These are phyloP conservation scores for Drechslerella coelobrocha DNA, from an alignment of 2,329 filamentous ascomycete genomes.

Conservation along the genomic window DNA sequence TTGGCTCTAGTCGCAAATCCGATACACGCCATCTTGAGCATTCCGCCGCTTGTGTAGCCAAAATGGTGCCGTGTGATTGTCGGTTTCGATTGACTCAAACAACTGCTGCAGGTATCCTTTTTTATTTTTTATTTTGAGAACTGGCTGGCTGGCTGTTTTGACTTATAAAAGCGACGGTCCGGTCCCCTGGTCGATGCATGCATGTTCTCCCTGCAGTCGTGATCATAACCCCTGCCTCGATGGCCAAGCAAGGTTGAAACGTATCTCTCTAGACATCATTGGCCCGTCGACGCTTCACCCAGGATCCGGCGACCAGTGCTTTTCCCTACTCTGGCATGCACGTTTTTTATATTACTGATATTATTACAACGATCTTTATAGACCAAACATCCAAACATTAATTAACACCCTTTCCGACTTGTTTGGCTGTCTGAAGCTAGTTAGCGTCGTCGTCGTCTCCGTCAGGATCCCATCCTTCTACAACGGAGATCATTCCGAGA, in stretches of 20 bases:
- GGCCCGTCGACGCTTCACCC: no score
- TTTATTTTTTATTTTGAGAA: background rate
- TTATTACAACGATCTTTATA: background rate
- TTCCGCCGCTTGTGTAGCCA: no score
- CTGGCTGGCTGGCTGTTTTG: background rate
- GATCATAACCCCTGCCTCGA: no score
- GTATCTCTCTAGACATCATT: no score
- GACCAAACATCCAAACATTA: background rate
- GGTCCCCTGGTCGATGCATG: no score
- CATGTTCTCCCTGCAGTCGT: no score
- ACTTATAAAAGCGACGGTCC: no score
- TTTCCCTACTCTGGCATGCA: background rate
- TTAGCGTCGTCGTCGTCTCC: background rate
- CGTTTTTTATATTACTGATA: background rate
- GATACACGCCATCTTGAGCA: no score
- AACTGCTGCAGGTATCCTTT: background rate
- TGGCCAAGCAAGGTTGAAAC: no score
- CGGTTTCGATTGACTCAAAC: background rate
- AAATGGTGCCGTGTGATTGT: background rate
- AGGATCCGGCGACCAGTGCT: no score
- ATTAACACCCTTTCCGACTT: background rate
- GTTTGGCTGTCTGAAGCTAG: background rate
- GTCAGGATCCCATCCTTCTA: background rate
- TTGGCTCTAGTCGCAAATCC: background rate
- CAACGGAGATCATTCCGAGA: slow-evolving; percentile 35